Conservation (phyloP, 352 stramenopile species). For the Phytopythium boreale region DNA sequence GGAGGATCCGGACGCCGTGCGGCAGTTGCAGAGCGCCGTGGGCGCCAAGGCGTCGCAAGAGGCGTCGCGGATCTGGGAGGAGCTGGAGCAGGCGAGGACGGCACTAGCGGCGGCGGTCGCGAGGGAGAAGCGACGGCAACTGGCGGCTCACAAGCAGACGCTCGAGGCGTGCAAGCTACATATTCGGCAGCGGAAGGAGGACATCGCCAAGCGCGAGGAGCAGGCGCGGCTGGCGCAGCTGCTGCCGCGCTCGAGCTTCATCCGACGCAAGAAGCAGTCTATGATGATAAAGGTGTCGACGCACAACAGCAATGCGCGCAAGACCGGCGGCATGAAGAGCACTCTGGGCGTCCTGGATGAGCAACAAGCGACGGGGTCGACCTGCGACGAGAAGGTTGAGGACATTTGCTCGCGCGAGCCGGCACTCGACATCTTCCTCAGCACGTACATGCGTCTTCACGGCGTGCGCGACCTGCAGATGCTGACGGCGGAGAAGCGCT, state of each 20-base stretch:
- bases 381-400: constrained; percentile 30
- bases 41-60: constrained; percentile 51
- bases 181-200: constrained; percentile 43
- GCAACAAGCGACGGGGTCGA: constrained; percentile 12
- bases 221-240: constrained; percentile 53
- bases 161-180: constrained; percentile 33
- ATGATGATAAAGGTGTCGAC: constrained; percentile 58
- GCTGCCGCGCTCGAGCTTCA: constrained; percentile 61
- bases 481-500: constrained; percentile 53
- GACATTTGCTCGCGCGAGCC: constrained; percentile 53
- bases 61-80: constrained; percentile 52
- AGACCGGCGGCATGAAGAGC: background rate
- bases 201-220: constrained; percentile 55
- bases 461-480: constrained; percentile 46
- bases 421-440: constrained; percentile 55
- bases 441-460: constrained; percentile 42
- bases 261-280: constrained; percentile 61
- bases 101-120: constrained; percentile 37
- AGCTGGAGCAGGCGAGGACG: constrained; percentile 40
- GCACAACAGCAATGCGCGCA: constrained; percentile 20
- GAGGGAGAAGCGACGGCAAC: constrained; percentile 39
- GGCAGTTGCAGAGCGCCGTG: constrained; percentile 45
- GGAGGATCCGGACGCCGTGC: constrained; percentile 63
- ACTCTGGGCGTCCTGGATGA: constrained; percentile 18
- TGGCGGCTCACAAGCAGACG: constrained; percentile 26